Evolutionary conservation across 306 rosid genomes (phyloP).

Genomic region (Vigna trinervia): DNA sequence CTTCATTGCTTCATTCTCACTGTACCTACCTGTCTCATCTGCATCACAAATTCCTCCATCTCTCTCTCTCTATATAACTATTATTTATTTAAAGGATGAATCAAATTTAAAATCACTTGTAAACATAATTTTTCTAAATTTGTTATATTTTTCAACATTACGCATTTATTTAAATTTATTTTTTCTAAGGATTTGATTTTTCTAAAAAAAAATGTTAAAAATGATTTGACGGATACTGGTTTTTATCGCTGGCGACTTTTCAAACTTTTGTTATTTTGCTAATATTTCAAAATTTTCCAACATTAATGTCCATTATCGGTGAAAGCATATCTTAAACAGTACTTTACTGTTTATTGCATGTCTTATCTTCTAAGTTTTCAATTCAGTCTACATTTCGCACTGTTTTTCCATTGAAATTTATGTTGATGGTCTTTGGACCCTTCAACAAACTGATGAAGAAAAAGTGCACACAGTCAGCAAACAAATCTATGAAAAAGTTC

Average conservation of each 20-base stretch:
- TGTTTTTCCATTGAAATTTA: slow-evolving; percentile 39
- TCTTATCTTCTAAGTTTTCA: slow-evolving; percentile 11
- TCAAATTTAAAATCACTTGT: no score
- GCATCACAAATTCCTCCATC: slow-evolving; percentile 36
- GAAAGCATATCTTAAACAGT: slow-evolving; percentile 16
- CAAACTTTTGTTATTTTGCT: background rate
- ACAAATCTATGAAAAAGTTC: slow-evolving; percentile 28
- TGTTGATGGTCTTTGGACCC: slow-evolving; percentile 30
- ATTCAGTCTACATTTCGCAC: background rate
- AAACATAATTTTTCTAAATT: no score
- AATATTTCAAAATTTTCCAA: slow-evolving; percentile 10
- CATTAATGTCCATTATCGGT: background rate
- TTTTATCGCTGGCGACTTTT: background rate
- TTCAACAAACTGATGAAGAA: background rate
- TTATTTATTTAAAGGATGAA: no score
- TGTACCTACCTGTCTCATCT: slow-evolving; percentile 10
- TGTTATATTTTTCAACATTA: no score
- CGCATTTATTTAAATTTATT: background rate
- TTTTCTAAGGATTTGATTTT: background rate
- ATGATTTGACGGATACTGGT: background rate
- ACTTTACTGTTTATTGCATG: slow-evolving; percentile 11
- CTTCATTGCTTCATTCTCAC: no score
- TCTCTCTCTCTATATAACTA: no score
- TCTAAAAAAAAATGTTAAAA: no score
- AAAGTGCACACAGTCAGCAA: background rate